Percentiles rank a stretch among this genome's conserved stretches.
These are phyloP conservation scores for Megacollybia marginata DNA, from an alignment of 768 basidiomycete species.

Conservation along the genomic window DNA sequence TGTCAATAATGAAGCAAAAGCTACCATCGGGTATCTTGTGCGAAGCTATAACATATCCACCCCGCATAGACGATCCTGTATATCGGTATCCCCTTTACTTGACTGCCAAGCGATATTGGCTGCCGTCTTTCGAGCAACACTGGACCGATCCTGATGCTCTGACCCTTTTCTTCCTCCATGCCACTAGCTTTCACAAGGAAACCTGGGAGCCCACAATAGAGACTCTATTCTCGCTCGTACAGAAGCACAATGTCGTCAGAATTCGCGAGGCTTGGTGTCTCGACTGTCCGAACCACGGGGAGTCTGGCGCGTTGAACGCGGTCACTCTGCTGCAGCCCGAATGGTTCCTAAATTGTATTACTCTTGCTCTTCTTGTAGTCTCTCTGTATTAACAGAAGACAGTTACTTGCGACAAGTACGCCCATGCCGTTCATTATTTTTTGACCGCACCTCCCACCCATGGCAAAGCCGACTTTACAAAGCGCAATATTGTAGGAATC, in stretches of 20 bases:
- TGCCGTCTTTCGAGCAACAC: conserved; percentile 28
- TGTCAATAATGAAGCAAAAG: no score
- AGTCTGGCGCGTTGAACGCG: conserved; percentile 48
- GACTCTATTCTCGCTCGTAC: conserved; percentile 32
- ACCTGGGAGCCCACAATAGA: conserved; percentile 59
- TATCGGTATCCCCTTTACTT: conserved; percentile 39
- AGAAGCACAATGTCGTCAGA: conserved; percentile 13
- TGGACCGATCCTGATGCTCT: conserved; percentile 32
- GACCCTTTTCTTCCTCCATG: conserved; percentile 58
- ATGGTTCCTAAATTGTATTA: conserved; percentile 40
- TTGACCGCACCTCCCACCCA: conserved; percentile 32
- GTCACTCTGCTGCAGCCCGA: conserved; percentile 33
- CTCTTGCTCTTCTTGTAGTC: background rate
- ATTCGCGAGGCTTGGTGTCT: conserved; percentile 60
- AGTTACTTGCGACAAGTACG: conserved; percentile 65
- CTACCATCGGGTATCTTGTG: background rate
- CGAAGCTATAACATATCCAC: conserved; percentile 24
- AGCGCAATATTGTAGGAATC: conserved; percentile 49
- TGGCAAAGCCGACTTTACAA: conserved; percentile 38
- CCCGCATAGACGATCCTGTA: conserved; percentile 10
- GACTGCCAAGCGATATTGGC: conserved; percentile 54
- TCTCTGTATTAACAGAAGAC: conserved; percentile 1
- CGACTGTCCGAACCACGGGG: conserved; percentile 71
- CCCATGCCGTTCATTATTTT: conserved; percentile 50
- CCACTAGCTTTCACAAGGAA: conserved; percentile 72